Evolutionary conservation across 1,284 basidiomycete genomes (phyloP).

Genomic region (Peniophora sp.): DNA sequence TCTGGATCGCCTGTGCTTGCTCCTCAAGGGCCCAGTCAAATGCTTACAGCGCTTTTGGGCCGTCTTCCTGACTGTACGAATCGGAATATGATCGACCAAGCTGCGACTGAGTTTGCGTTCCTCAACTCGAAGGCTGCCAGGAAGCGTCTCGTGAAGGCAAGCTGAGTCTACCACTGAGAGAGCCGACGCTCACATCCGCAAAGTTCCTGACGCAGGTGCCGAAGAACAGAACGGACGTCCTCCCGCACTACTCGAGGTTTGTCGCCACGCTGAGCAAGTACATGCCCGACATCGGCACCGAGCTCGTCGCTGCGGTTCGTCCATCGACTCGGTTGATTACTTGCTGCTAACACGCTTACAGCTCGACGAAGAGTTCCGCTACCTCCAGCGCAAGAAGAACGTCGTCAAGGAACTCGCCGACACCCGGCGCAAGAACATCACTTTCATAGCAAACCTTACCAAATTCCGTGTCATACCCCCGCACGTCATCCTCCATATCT

Average conservation of each 20-base stretch:
- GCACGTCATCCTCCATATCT: conserved; percentile 89
- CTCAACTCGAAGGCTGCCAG: conserved; percentile 94
- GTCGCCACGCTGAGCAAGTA: conserved; percentile 85
- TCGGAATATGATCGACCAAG: conserved; percentile 87
- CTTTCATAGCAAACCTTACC: conserved; percentile 86
- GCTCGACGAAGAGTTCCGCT: conserved; percentile 96
- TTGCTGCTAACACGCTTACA: conserved; percentile 23
- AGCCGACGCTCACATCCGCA: neutral
- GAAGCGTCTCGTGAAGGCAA: conserved; percentile 80
- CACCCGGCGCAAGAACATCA: conserved; percentile 84
- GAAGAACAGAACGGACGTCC: conserved; percentile 82
- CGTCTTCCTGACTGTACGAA: conserved; percentile 92
- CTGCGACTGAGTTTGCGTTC: conserved; percentile 93
- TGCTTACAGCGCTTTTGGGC: conserved; percentile 88
- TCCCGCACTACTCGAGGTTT: conserved; percentile 91
- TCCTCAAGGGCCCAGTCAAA: conserved; percentile 85
- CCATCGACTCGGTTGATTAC: neutral
- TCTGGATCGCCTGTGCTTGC: conserved; percentile 59
- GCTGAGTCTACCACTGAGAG: conserved; percentile 9
- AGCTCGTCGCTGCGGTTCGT: conserved; percentile 74
- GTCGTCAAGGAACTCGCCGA: conserved; percentile 85
- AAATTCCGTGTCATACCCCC: conserved; percentile 94
- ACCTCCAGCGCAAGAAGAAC: conserved; percentile 92
- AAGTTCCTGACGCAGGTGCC: conserved; percentile 84
- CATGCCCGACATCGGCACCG: conserved; percentile 88